Percentiles rank a stretch among this genome's conserved stretches.
phyloP scores from a whole-genome alignment of 2,329 filamentous ascomycete genomes.

The Fusarium cyanostomum region DNA sequence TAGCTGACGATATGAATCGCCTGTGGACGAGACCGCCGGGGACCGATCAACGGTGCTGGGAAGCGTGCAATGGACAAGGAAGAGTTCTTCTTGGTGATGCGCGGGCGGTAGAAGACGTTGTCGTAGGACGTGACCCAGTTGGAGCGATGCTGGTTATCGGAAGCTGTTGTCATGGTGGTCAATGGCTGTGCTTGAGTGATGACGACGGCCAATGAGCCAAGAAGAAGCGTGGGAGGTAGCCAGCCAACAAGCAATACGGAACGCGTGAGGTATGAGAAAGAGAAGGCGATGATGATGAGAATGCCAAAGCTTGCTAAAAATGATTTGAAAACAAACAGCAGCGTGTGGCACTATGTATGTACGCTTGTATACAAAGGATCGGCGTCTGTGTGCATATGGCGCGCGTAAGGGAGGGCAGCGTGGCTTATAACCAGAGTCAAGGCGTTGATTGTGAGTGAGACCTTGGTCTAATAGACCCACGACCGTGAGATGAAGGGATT shows the following conservation, averaged over 20 bases:
- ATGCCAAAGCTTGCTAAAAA: constrained; percentile 2
- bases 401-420: constrained; percentile 20
- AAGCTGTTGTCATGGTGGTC: constrained; percentile 39
- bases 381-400: background rate
- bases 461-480: constrained; percentile 16
- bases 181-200: constrained; percentile 33
- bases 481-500: constrained; percentile 25
- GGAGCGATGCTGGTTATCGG: constrained; percentile 34
- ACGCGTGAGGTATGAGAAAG: constrained; percentile 11
- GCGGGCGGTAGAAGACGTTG: constrained; percentile 43
- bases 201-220: constrained; percentile 38
- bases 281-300: background rate
- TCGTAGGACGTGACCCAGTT: constrained; percentile 41
- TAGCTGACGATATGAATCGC: constrained; percentile 56
- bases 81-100: constrained; percentile 38
- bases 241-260: constrained; percentile 32
- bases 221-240: constrained; percentile 26
- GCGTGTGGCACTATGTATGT: background rate
- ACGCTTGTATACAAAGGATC: constrained; percentile 4
- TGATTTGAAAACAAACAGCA: constrained; percentile 24
- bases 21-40: constrained; percentile 52
- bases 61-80: constrained; percentile 37
- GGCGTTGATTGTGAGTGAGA: constrained; percentile 24
- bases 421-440: constrained; percentile 28
- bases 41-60: constrained; percentile 52